A percentile compares a stretch with the other conserved stretches of the same genome.
Conservation (phyloP, 202 grass and related monocot genomes). For the Saccharum hybrid region DNA sequence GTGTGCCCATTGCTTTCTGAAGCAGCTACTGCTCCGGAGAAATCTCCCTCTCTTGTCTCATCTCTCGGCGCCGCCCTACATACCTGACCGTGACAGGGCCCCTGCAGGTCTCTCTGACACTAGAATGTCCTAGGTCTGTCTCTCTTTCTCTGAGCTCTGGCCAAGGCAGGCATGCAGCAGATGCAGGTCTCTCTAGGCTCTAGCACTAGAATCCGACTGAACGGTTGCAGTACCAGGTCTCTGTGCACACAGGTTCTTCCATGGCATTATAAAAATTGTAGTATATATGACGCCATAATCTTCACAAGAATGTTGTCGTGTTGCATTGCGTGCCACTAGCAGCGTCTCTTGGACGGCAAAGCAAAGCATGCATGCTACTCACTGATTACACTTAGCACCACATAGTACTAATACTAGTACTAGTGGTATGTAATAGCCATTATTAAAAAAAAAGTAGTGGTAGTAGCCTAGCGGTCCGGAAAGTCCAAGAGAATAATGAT, state of each 20-base stretch:
- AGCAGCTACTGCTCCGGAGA: background rate
- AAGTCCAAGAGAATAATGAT: conserved; percentile 21
- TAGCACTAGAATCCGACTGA: too few species aligned
- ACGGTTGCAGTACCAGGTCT: conserved; percentile 41
- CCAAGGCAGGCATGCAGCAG: too few species aligned
- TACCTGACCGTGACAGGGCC: too few species aligned
- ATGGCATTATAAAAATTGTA: background rate
- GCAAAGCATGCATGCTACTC: background rate
- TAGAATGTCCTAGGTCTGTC: background rate
- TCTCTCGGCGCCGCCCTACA: too few species aligned
- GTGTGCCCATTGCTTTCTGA: background rate
- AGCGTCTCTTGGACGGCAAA: conserved; percentile 15
- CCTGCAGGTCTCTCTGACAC: too few species aligned
- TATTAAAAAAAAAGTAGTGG: too few species aligned
- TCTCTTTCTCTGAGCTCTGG: too few species aligned
- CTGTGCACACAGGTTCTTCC: background rate
- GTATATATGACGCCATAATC: background rate
- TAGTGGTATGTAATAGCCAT: too few species aligned
- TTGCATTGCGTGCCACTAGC: background rate
- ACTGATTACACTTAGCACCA: background rate
- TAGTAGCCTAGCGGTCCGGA: background rate
- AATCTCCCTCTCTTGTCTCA: too few species aligned
- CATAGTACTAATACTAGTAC: background rate
- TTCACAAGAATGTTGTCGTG: background rate
- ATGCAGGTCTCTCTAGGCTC: background rate